Base-by-base conservation (phyloP, 192 early-diverging fungal genomes). In the Coemansia sp. region DNA sequence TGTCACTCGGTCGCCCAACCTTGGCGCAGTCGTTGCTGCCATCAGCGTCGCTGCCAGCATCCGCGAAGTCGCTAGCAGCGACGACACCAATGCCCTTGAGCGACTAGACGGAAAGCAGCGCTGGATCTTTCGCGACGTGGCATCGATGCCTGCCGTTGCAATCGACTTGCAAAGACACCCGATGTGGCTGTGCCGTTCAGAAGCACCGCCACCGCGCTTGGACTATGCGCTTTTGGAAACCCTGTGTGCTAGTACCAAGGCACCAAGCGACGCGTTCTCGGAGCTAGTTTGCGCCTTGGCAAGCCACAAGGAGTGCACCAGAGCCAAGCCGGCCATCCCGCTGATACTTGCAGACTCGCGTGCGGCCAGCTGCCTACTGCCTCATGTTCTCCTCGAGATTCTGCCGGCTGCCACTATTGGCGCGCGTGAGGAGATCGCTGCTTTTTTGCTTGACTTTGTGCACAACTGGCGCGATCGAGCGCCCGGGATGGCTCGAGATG, bases 391-490 rank as follows among this genome's bases (percentile, higher is more conserved):
- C 10, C 58, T 41, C 22, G 71, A 65, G 53, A 42, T 77, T 14
- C 47, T 82, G 25, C 60, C 59, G 7, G 38, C 35, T 17, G 78
- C 69, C 3, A 20, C 36, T 9, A 14, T 35, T 4, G 67, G 62
- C 7, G 37, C 36, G 49, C 60, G 79, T 19, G 51, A 19, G 5
- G 74, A 73, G 46, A 51, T 76, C 10, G 70, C 79, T 1, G 70
- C 74, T 5, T 68, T 82, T 22, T 19, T 82, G 15, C 64, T 82
- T 17, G 79, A 82, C 62, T 73, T 82, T 67, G 67, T 64, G 11
- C 67, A 82, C 53, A 82, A 82, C 60, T 82, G 79, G 79, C 56
- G 59, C 19, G 27, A 64, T 31, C 51, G 73, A 14, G 70, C 79
- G 15, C 74, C 79, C 20, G 42, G 45, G 14, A 62, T 82, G 49